Base-by-base conservation (phyloP, 1,139 yeast genomes). In the Zygoascus sp. region DNA sequence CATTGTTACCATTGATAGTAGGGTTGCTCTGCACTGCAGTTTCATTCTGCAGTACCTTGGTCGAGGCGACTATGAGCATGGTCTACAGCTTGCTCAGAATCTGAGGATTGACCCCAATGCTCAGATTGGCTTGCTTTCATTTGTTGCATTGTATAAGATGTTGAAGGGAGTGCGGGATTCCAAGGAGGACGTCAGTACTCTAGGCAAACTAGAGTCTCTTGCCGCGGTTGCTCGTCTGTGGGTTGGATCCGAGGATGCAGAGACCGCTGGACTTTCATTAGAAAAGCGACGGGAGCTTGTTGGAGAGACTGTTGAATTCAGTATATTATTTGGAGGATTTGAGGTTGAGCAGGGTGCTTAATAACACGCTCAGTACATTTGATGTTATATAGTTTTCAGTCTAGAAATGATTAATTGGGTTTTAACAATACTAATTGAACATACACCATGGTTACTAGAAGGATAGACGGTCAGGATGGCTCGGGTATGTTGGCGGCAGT, bases 241-340 rank as follows among this genome's bases (percentile, higher is more conserved):
- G 69, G 57, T 66, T 32, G 70, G 70, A 22, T 61, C 67, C 28
- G 64, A 62, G 30, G 56, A 55, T 25, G 68, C 66, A n/a, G 66
- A 63, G 22, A 48, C 50, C 7, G 59, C 55, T 30, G 67, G 67
- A 5, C 42, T 66, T 15, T 43, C 56, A n/a, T 51, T 64, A 30
- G 54, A 54, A 11, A 49, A 58, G 21, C 57, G 69, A 28, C 49
- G 69, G 22, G 55, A 58, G 38, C 50, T 66, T 21, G 69, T 63
- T 13, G 64, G 64, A 35, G 59, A 62, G 42, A 64, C 64, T 32
- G 64, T 66, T 25, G 47, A 56, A 40, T 53, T 62, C 53, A 58
- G 58, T 44, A 50, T 55, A 32, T 51, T 53, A 47, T 62, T 58
- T 52, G 65, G 67, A 11, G 66, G 64, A 5, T 53, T 58, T 44